Percentiles rank a stretch among this genome's conserved stretches.
Evolutionary conservation across 2,329 filamentous ascomycete genomes (phyloP).

Genomic region (Cryphonectria radicalis): DNA sequence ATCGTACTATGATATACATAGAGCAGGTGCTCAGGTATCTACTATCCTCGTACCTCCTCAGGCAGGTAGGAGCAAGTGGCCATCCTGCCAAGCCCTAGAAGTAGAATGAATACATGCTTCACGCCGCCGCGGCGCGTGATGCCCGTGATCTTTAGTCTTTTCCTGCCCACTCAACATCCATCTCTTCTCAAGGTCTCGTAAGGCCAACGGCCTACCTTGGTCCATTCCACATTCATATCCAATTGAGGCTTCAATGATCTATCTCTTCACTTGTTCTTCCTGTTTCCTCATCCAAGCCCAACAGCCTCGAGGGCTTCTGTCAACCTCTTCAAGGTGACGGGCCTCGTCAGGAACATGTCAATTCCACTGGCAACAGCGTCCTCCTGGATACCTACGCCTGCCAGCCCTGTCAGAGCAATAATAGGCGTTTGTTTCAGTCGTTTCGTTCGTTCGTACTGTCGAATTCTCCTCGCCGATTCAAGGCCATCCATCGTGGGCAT

Average conservation of each 20-base stretch:
- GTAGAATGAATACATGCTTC: neutral
- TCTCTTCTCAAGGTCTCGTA: neutral
- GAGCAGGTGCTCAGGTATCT: neutral
- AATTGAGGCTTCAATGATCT: neutral
- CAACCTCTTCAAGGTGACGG: constrained; percentile 47
- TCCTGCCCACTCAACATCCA: neutral
- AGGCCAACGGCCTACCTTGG: neutral
- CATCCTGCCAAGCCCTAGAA: neutral
- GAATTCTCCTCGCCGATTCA: constrained; percentile 54
- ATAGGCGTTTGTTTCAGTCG: constrained; percentile 48
- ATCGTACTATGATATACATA: neutral
- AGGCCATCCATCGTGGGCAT: constrained; percentile 63
- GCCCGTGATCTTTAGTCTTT: neutral
- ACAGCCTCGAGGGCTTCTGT: constrained; percentile 23
- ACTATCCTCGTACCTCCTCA: no score
- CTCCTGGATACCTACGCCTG: constrained; percentile 52
- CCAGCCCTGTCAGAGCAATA: constrained; percentile 58
- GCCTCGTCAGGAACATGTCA: constrained; percentile 60
- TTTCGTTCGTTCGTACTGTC: constrained; percentile 51
- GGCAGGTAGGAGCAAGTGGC: no score
- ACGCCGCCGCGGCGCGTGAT: neutral
- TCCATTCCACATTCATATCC: no score
- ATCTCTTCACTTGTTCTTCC: neutral
- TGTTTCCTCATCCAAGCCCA: constrained; percentile 6
- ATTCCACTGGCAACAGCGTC: constrained; percentile 58